A percentile compares a stretch with the other conserved stretches of the same genome.
phyloP scores from a whole-genome alignment of 257 asterid species.

The Gardenia jasminoides region DNA sequence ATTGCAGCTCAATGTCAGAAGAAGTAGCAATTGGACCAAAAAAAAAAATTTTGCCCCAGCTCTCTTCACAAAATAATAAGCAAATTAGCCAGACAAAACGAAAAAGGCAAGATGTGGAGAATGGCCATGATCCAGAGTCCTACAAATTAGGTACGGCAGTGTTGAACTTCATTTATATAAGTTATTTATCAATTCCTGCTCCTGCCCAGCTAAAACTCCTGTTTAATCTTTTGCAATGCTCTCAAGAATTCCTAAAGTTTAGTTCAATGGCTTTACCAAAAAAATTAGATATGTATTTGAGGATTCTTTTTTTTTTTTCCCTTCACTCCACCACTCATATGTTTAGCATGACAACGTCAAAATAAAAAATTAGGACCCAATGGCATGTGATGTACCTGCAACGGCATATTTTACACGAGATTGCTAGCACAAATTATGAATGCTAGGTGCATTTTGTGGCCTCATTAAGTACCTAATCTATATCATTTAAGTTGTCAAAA shows the following conservation, averaged over 20 bases:
- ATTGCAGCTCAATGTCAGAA: background rate
- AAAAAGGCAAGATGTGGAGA: background rate
- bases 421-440: background rate
- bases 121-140: background rate
- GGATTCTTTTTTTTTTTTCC: background rate
- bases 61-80: background rate
- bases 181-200: background rate
- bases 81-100: background rate
- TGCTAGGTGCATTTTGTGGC: background rate
- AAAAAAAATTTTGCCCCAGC: background rate
- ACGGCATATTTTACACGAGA: background rate
- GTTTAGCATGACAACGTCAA: background rate
- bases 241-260: background rate
- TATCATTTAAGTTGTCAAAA: background rate
- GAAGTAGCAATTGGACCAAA: background rate
- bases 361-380: background rate
- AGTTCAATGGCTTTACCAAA: background rate
- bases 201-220: background rate
- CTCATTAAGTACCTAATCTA: background rate
- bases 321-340: background rate
- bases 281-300: background rate
- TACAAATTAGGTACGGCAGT: background rate
- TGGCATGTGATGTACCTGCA: background rate
- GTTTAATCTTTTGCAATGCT: background rate
- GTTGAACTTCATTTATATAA: background rate